phyloP scores from a whole-genome alignment of 257 asterid genomes.

The Penstemon newberryi region DNA sequence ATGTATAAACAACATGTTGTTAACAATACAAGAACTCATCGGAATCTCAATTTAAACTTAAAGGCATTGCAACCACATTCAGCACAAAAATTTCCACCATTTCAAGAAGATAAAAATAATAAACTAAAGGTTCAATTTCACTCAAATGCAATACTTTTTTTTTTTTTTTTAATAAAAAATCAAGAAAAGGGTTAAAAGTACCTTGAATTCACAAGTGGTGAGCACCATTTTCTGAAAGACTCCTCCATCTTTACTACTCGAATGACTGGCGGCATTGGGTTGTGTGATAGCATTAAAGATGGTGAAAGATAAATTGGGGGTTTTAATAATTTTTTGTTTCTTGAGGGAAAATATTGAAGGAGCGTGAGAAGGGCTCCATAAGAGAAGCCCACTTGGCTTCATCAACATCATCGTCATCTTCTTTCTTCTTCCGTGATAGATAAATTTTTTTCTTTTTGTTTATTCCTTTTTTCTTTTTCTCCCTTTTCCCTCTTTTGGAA shows the following conservation, averaged over 20 bases:
- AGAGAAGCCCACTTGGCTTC: constrained; percentile 51
- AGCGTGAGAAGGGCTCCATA: constrained; percentile 51
- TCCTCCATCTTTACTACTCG: constrained; percentile 5
- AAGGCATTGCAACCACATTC: background rate
- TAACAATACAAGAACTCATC: constrained; percentile 16
- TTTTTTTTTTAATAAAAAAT: background rate
- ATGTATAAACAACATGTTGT: background rate
- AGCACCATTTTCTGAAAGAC: constrained; percentile 13
- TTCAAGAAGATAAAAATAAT: background rate
- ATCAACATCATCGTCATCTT: constrained; percentile 48
- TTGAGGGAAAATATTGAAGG: constrained; percentile 23
- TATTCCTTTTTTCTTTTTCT: too few relatives aligned
- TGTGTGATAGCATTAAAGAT: constrained; percentile 31
- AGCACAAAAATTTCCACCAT: background rate
- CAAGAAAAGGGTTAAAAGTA: constrained; percentile 12
- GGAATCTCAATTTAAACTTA: background rate
- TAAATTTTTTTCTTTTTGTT: too few relatives aligned
- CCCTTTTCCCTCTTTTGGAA: too few relatives aligned
- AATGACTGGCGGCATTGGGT: constrained; percentile 6
- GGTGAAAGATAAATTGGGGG: constrained; percentile 33
- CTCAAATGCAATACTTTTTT: constrained; percentile 14
- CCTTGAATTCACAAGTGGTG: constrained; percentile 31
- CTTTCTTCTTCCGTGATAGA: too few relatives aligned
- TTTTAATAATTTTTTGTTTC: constrained; percentile 33
- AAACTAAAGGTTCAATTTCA: constrained; percentile 28